These are phyloP conservation scores for Xenosphaeropsis pyriputrescens DNA, from an alignment of 2,329 filamentous ascomycete species.

Conservation along the genomic window DNA sequence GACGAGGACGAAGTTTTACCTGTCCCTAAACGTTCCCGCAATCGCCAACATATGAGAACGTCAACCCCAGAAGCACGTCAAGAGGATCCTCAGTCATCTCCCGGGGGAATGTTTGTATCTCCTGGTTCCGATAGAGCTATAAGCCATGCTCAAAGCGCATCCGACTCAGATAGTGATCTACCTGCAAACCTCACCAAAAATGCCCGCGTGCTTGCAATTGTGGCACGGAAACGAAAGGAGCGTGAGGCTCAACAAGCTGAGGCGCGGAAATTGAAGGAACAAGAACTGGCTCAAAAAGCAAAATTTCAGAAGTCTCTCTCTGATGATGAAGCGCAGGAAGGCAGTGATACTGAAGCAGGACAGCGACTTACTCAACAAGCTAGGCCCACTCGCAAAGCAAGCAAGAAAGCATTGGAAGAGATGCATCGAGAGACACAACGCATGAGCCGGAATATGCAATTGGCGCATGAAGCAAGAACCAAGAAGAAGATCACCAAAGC, in stretches of 20 bases:
- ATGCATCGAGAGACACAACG: conserved; percentile 93
- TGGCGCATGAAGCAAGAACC: conserved; percentile 78
- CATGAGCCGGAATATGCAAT: conserved; percentile 76
- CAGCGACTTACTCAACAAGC: conserved; percentile 52
- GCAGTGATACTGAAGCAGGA: conserved; percentile 48
- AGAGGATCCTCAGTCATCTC: conserved; percentile 7
- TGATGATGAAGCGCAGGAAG: conserved; percentile 40
- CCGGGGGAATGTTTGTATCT: conserved; percentile 25
- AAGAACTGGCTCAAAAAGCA: conserved; percentile 18
- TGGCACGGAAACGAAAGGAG: conserved; percentile 60
- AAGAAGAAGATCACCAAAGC: conserved; percentile 82
- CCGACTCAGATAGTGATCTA: conserved; percentile 21
- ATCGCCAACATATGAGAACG: no score
- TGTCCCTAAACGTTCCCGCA: conserved; percentile 14
- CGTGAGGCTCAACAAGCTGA: conserved; percentile 51
- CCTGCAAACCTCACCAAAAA: conserved; percentile 28
- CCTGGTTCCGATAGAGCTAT: conserved; percentile 11
- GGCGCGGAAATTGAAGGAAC: conserved; percentile 27
- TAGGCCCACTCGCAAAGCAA: conserved; percentile 67
- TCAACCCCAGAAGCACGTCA: no score
- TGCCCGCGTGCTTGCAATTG: conserved; percentile 54
- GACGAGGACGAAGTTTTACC: conserved; percentile 1
- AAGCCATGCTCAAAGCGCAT: conserved; percentile 12
- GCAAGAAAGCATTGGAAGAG: conserved; percentile 88
- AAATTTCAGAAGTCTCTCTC: conserved; percentile 30